Evolutionary conservation across 345 rosid genomes (phyloP).

Genomic region (Camelina sativa): DNA sequence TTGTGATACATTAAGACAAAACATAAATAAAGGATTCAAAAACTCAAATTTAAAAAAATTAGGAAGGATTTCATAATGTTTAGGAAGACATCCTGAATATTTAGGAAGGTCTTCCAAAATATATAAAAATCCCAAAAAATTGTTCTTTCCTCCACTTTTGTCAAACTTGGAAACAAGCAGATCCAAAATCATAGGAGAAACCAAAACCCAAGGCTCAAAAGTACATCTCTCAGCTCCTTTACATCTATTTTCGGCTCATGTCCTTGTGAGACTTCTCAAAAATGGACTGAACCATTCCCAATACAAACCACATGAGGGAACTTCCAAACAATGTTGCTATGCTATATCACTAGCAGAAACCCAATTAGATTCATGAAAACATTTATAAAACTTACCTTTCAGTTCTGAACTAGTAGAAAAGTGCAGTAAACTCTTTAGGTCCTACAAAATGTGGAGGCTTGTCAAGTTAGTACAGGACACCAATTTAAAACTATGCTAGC

Average conservation of each 20-base stretch:
- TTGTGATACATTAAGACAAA: too few species aligned
- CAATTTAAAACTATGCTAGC: constrained; percentile 28
- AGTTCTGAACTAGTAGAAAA: constrained; percentile 90
- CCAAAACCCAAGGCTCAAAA: constrained; percentile 72
- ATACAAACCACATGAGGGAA: constrained; percentile 13
- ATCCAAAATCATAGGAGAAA: constrained; percentile 71
- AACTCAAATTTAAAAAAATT: too few species aligned
- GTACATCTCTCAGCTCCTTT: constrained; percentile 83
- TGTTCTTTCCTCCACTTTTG: constrained; percentile 72
- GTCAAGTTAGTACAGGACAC: constrained; percentile 1
- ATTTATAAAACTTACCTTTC: constrained; percentile 67
- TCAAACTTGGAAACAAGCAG: constrained; percentile 84
- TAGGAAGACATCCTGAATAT: too few species aligned
- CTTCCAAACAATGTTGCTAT: not conserved
- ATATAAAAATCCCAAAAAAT: too few species aligned
- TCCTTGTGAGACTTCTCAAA: constrained; percentile 88
- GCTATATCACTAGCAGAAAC: not conserved
- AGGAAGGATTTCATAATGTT: too few species aligned
- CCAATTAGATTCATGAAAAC: not conserved
- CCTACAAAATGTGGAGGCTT: constrained; percentile 51
- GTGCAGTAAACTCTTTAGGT: constrained; percentile 76
- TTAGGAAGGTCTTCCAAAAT: too few species aligned
- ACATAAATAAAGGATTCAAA: too few species aligned
- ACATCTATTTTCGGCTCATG: constrained; percentile 85
- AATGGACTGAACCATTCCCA: constrained; percentile 51